phyloP scores from a whole-genome alignment of 768 basidiomycete species.

The Naganishia onofrii region DNA sequence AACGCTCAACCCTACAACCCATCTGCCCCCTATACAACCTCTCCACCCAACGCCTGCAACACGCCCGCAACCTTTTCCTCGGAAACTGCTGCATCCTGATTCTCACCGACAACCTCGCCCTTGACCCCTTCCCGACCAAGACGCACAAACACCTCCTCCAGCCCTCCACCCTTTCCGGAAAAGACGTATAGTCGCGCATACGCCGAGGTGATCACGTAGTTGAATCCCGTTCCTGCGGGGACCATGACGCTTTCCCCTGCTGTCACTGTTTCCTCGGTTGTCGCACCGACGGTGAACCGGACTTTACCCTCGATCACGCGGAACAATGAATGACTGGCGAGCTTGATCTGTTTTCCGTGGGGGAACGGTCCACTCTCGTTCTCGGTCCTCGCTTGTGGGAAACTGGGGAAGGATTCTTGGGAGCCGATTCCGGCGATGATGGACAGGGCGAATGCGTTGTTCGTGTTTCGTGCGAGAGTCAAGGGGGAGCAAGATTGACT shows the following conservation, averaged over 20 bases:
- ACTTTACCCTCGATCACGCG: constrained; percentile 28
- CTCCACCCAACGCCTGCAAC: constrained; percentile 22
- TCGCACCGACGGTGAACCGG: constrained; percentile 9
- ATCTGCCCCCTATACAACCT: constrained; percentile 12
- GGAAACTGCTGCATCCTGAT: constrained; percentile 9
- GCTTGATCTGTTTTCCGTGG: constrained; percentile 9
- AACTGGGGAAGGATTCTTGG: constrained; percentile 12
- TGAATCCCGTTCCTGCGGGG: constrained; percentile 24
- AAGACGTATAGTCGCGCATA: constrained; percentile 30
- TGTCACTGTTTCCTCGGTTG: constrained; percentile 18
- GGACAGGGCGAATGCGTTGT: constrained; percentile 26
- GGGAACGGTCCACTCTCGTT: constrained; percentile 16
- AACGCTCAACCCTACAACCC: not conserved
- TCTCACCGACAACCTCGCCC: constrained; percentile 31
- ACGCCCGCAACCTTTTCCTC: constrained; percentile 3
- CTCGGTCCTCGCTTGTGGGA: constrained; percentile 2
- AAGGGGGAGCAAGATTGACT: constrained; percentile 30
- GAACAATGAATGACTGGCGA: constrained; percentile 24
- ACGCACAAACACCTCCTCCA: constrained; percentile 30
- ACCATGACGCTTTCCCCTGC: constrained; percentile 28
- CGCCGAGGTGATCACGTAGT: constrained; percentile 20
- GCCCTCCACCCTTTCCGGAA: constrained; percentile 27
- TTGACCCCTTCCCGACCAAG: constrained; percentile 23
- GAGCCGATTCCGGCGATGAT: constrained; percentile 30
- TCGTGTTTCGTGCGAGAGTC: constrained; percentile 6